Conservation (phyloP, 2,329 filamentous ascomycete species). For the Stenocarpella maydis region DNA sequence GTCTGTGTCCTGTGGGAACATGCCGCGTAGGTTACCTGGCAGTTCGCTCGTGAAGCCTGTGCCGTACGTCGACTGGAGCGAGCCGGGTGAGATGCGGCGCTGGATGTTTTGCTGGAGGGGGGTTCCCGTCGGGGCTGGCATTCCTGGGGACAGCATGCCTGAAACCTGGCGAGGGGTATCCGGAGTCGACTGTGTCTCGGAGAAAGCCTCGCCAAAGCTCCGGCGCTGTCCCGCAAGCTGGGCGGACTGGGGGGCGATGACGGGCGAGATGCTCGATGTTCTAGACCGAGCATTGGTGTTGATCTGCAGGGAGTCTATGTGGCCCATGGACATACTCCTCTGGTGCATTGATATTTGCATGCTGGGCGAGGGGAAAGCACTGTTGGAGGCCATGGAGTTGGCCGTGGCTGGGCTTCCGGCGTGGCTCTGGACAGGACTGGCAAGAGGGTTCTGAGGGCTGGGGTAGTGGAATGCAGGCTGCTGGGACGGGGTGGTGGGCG, state of each 20-base stretch:
- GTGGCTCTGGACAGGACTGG: slow-evolving; percentile 10
- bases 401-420: slow-evolving; percentile 3
- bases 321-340: slow-evolving; percentile 22
- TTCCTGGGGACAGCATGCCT: slow-evolving; percentile 13
- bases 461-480: slow-evolving; percentile 20
- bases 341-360: slow-evolving; percentile 13
- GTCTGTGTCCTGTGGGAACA: slow-evolving; percentile 24
- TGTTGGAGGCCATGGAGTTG: slow-evolving; percentile 27
- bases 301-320: slow-evolving; percentile 1
- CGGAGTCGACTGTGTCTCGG: background rate
- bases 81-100: slow-evolving; percentile 7
- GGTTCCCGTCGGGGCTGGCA: slow-evolving; percentile 7
- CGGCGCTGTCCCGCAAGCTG: slow-evolving; percentile 14
- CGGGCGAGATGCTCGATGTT: background rate
- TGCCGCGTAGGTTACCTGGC: slow-evolving; percentile 21
- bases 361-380: slow-evolving; percentile 18
- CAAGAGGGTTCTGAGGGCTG: slow-evolving; percentile 13
- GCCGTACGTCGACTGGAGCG: slow-evolving; percentile 1
- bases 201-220: slow-evolving; percentile 23
- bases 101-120: slow-evolving; percentile 11
- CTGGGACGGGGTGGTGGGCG: background rate
- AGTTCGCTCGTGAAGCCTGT: slow-evolving; percentile 23
- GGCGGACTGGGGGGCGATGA: background rate
- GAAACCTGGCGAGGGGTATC: background rate
- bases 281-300: background rate